phyloP scores from a whole-genome alignment of 169 alveolate species.

The Plasmodium cynomolgi region DNA sequence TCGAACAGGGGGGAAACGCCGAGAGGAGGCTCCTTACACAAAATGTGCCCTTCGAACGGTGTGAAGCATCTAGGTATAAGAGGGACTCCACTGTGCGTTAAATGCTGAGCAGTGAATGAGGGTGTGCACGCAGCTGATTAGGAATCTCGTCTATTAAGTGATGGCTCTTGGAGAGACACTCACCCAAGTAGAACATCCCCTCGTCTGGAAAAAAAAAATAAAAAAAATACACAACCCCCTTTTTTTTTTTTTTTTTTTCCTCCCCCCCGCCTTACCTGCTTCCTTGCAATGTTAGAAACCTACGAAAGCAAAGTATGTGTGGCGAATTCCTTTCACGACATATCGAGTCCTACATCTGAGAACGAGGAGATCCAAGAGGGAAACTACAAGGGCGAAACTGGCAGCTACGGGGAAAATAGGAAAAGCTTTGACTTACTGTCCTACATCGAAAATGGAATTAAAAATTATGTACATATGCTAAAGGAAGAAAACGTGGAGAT shows the following conservation, averaged over 20 bases:
- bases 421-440: conserved; percentile 3
- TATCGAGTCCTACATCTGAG: conserved; percentile 19
- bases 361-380: neutral
- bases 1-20: neutral
- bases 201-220: neutral
- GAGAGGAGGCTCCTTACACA: neutral
- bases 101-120: neutral
- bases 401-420: neutral
- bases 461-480: conserved; percentile 14
- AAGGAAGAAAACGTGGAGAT: conserved; percentile 32
- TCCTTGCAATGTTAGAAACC: conserved; percentile 8
- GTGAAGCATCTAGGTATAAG: conserved; percentile 22
- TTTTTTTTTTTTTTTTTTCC: neutral
- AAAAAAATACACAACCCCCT: neutral
- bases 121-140: neutral
- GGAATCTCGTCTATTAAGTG: neutral
- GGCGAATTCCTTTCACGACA: conserved; percentile 30
- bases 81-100: neutral
- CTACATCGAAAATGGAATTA: conserved; percentile 4
- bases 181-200: neutral
- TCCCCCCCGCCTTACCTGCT: neutral
- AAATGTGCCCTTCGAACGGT: neutral
- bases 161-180: neutral
- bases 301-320: conserved; percentile 46
- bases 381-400: neutral